Evolutionary conservation across 306 rosid species (phyloP).

Genomic region (Ormosia emarginata): DNA sequence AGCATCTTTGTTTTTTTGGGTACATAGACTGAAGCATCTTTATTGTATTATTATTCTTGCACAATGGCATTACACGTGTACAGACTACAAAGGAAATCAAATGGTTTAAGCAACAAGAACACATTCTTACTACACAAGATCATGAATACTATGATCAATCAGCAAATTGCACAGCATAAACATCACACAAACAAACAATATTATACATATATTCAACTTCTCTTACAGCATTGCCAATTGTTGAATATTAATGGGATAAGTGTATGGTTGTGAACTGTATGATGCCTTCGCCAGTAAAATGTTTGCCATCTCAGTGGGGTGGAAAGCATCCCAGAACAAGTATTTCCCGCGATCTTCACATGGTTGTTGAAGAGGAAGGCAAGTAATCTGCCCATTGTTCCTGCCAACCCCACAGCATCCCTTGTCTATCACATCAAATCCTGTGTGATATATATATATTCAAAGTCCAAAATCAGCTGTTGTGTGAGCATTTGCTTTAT

Average conservation of each 20-base stretch:
- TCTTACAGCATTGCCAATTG: slow-evolving; percentile 54
- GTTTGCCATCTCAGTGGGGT: slow-evolving; percentile 82
- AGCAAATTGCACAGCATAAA: not conserved
- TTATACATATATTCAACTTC: not conserved
- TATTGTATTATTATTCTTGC: not conserved
- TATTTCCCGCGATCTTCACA: slow-evolving; percentile 62
- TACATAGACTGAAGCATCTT: not conserved
- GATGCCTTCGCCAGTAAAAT: slow-evolving; percentile 50
- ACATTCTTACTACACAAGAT: slow-evolving; percentile 1
- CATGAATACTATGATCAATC: not conserved
- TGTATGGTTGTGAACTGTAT: slow-evolving; percentile 48
- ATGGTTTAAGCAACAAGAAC: not conserved
- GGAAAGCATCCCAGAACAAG: slow-evolving; percentile 93
- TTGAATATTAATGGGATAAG: slow-evolving; percentile 77
- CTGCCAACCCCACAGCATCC: slow-evolving; percentile 93
- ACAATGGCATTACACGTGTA: not conserved
- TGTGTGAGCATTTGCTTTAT: not conserved
- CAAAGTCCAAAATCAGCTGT: not conserved
- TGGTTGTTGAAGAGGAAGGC: slow-evolving; percentile 76
- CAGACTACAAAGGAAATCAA: not conserved
- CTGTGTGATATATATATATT: slow-evolving; percentile 27
- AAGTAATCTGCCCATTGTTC: slow-evolving; percentile 89
- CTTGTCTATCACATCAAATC: slow-evolving; percentile 77
- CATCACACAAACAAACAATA: not conserved
- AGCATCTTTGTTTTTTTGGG: too few relatives aligned